Evolutionary conservation across 2,329 filamentous ascomycete genomes (phyloP).

Genomic region (Aotearoamyces nothofagi): DNA sequence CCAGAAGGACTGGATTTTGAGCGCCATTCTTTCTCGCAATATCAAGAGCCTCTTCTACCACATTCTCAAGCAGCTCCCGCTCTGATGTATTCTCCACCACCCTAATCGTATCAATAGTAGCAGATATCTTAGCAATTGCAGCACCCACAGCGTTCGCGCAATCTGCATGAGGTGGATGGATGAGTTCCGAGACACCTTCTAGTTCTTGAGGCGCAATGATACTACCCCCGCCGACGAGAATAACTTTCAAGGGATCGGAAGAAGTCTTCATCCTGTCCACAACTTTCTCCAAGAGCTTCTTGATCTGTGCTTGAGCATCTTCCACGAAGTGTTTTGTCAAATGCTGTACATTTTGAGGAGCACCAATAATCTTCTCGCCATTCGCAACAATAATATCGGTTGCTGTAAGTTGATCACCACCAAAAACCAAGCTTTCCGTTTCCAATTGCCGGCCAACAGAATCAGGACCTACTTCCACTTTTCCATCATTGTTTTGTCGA

Average conservation of each 20-base stretch:
- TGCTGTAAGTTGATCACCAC: constrained; percentile 33
- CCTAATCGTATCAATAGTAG: constrained; percentile 12
- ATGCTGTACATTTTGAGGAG: constrained; percentile 4
- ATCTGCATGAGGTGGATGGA: constrained; percentile 32
- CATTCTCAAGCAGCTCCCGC: no score
- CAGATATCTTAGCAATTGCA: constrained; percentile 23
- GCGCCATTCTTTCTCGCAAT: no score
- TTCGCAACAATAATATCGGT: constrained; percentile 31
- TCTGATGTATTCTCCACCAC: constrained; percentile 8
- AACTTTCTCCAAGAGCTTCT: constrained; percentile 31
- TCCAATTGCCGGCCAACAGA: constrained; percentile 36
- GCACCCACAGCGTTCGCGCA: constrained; percentile 44
- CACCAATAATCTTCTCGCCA: constrained; percentile 13
- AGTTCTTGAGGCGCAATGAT: constrained; percentile 28
- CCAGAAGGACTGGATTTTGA: no score
- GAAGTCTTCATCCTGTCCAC: constrained; percentile 41
- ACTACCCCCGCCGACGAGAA: constrained; percentile 41
- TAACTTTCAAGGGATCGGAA: constrained; percentile 30
- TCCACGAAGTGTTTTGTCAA: constrained; percentile 8
- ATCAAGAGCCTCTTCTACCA: no score
- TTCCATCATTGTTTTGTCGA: constrained; percentile 8
- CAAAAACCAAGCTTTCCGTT: constrained; percentile 33
- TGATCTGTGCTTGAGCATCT: constrained; percentile 12
- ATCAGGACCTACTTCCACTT: constrained; percentile 31
- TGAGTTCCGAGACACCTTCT: constrained; percentile 30